Base-by-base conservation (phyloP, 805 yeast species). In the Torulaspora indica region DNA sequence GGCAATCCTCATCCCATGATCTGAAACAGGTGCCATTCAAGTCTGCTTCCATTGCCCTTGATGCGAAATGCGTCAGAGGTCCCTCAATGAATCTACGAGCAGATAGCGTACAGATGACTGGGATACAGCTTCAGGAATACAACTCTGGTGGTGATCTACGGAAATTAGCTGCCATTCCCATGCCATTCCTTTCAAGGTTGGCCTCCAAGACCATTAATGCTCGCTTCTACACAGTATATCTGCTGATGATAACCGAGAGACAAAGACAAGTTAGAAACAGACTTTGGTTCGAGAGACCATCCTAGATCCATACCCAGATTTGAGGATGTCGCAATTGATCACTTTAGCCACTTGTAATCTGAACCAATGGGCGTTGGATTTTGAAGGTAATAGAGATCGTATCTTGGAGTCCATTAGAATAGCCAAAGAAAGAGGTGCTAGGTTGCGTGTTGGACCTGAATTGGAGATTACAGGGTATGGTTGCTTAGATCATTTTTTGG, bases 351-450 rank as follows among this genome's bases (percentile, higher is more conserved):
- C 98, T 1, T 91, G 98, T 67, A 88, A 90, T 57, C 74, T 93
- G 52, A 93, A 93, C 69, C 99, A 93, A 75, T 93, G 99, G 99
- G 96, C 98, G 0, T 73, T 93, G 43, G 99, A 93, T 64, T 93
- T 88, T 64, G 98, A 91, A 64, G 99, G 98, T 4, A 93, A 93
- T 66, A 75, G 96, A 42, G 96, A 90, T 60, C 74, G 99, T 45
- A 91, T 93, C 51, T 57, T 93, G 18, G 82, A 83, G 58, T 83
- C 95, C 43, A 91, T 93, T 57, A 62, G 60, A 17, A 72, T 76
- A 40, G 96, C 99, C 42, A 93, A 90, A 58, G 64, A 67, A 23
- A 74, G 69, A 48, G 86, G 87, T 12, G 95, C 99, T 0, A 70
- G 73, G 14, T 74, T 95, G 40, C 75, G 99, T 60, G 96, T 95